A percentile compares a stretch with the other conserved stretches of the same genome.
Conservation (phyloP, 169 alveolate species). For the Perkinsus marinus region DNA sequence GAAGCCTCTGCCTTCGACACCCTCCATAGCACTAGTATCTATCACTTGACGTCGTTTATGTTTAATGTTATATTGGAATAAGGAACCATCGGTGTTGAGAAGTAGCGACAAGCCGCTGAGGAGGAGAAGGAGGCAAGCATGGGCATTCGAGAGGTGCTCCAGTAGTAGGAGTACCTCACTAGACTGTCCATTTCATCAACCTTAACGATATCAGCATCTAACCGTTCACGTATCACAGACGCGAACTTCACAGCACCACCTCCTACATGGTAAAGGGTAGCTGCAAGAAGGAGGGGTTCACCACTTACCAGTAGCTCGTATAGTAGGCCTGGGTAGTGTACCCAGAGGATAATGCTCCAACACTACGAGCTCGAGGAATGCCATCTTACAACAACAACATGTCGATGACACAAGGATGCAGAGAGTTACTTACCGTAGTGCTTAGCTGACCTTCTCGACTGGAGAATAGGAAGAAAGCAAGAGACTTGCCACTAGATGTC, state of each 20-base stretch:
- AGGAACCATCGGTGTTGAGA: not conserved
- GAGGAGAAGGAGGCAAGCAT: not conserved
- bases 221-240: not conserved
- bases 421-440: not conserved
- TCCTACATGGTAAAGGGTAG: not conserved
- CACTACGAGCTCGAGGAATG: not conserved
- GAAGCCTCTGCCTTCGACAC: not conserved
- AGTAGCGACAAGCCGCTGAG: not conserved
- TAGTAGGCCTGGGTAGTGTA: not conserved
- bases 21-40: not conserved
- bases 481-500: not conserved
- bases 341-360: not conserved
- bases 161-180: not conserved
- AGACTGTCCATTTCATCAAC: not conserved
- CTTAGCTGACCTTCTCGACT: not conserved
- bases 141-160: not conserved
- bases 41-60: not conserved
- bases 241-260: not conserved
- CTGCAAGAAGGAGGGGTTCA: not conserved
- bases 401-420: not conserved
- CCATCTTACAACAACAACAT: not conserved
- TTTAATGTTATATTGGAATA: not conserved
- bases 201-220: not conserved
- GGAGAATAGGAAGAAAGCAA: not conserved
- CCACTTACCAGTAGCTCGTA: not conserved